Evolutionary conservation across 805 yeast genomes (phyloP), one percentile per base, ranked within the genome.

Genomic region (Yarrowia keelungensis): DNA sequence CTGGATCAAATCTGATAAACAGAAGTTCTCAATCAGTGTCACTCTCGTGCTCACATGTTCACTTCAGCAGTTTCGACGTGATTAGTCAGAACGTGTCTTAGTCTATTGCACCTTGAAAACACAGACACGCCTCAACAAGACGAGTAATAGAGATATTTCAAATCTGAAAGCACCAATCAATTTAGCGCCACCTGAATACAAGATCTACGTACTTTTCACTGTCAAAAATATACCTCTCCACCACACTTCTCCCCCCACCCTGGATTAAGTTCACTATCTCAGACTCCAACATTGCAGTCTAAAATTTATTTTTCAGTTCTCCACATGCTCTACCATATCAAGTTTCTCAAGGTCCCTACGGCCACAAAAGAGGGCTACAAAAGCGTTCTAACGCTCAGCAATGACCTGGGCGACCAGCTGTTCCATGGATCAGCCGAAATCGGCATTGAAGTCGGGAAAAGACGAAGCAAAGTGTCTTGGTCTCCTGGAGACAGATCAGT

Each of bases 401-500:
- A 81, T 54, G 84, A 81, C 69, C 75, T 81, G 1, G 84, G 84
- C 3, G 83, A 81, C 32, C 73, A 73, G 51, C 77, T 76, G 69
- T 81, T 79, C 72, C 75, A 75, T 64, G 83, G 82, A 8, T 71
- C 74, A 35, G 72, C 74, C 1, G 36, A 67, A 0, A 66, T 73
- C 36, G 54, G 46, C 42, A n/a, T 62, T 2, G 67, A 47, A 14
- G 38, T 10, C 11, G 65, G 65, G 1, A 47, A 39, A 15, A 8
- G 22, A 14, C 8, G 67, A 22, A 62, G 26, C 16, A 49, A 38
- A 39, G 67, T 39, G 36, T 16, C 19, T 14, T 47, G 56, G 56
- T 43, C 41, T 5, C 41, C 56, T 8, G 54, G 56, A 36, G 43
- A 39, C 39, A 51, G 67, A 36, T 47, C 54, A 12, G 47, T 47